These are phyloP conservation scores for Hypoxylon sp. DNA, from an alignment of 2,329 filamentous ascomycete species.

Conservation along the genomic window DNA sequence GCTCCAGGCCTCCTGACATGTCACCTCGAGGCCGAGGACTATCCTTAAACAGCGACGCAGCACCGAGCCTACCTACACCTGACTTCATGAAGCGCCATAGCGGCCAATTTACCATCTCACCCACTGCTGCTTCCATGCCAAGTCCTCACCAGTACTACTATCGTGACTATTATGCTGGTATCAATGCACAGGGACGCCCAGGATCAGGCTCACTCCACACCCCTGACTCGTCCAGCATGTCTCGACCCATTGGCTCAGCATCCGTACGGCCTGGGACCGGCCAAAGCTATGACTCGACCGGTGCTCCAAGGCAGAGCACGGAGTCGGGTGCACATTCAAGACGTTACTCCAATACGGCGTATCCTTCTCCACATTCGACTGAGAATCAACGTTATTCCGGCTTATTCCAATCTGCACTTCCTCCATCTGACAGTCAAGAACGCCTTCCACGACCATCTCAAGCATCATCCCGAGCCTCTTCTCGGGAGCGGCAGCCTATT, in stretches of 20 bases:
- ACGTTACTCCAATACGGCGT: slow-evolving; percentile 69
- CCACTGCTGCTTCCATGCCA: slow-evolving; percentile 61
- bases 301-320: slow-evolving; percentile 64
- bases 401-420: slow-evolving; percentile 89
- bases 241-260: slow-evolving; percentile 62
- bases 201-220: slow-evolving; percentile 70
- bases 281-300: slow-evolving; percentile 69
- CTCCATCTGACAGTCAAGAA: slow-evolving; percentile 76
- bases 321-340: slow-evolving; percentile 63
- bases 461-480: slow-evolving; percentile 71
- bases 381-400: slow-evolving; percentile 75
- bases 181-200: slow-evolving; percentile 64
- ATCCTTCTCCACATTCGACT: slow-evolving; percentile 62
- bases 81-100: slow-evolving; percentile 76
- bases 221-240: slow-evolving; percentile 64
- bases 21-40: slow-evolving; percentile 68
- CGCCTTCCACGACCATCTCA: slow-evolving; percentile 66
- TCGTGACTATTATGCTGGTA: slow-evolving; percentile 65
- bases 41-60: slow-evolving; percentile 73
- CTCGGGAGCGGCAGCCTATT: slow-evolving; percentile 67
- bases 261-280: slow-evolving; percentile 70
- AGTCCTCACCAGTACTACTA: slow-evolving; percentile 70
- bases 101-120: slow-evolving; percentile 74
- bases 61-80: slow-evolving; percentile 73
- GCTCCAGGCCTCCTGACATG: slow-evolving; percentile 63